Evolutionary conservation across 73 alveolate species (phyloP), one percentile per base, ranked within the genome.

Genomic region (Strombidium stylifer): DNA sequence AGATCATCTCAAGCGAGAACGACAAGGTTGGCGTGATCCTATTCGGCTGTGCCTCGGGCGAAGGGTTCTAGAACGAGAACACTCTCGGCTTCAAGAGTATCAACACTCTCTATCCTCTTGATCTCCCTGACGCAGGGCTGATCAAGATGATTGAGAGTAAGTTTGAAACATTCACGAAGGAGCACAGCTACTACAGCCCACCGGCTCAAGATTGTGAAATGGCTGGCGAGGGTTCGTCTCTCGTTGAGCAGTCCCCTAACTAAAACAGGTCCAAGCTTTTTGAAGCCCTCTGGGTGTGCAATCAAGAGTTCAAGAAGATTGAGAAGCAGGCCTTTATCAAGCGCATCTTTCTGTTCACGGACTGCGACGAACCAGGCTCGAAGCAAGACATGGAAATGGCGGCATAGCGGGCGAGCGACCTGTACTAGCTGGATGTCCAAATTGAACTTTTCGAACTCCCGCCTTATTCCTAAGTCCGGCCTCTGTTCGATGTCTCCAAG

Each of bases 321-420:
- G 97, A 92, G 47, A 91, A 81, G 46, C 81, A 91, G 52, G 69
- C 83, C 44, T 96, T 47, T 69, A 81, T 65, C 47, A 89, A 95
- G 87, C 75, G 99, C 64, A 89, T 96, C 12, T 94, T 96, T 78
- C 68, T 96, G 42, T 96, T 96, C 85, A 96, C 99, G 27, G 89
- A 93, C 69, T 94, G 92, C 44, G 99, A 96, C 65, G 81, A 93
- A 27, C 99, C 99, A 0, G 83, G 85, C 51, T 52, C 26, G 18
- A 80, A 57, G 41, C 84, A 77, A 51, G 53, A 69, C 12, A 50
- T 58, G 56, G 57, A 49, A 0, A 53, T 58, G 64, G 93, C 93
- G 66, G 28, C 71, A 67, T 81, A 94, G 89, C 73, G 96, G 59
- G 98, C 98, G 11, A 89, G 76, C 47, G 96, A 93, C 75, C 68